These are phyloP conservation scores for Tulasnella calospora DNA, from an alignment of 768 basidiomycete genomes.

Conservation along the genomic window DNA sequence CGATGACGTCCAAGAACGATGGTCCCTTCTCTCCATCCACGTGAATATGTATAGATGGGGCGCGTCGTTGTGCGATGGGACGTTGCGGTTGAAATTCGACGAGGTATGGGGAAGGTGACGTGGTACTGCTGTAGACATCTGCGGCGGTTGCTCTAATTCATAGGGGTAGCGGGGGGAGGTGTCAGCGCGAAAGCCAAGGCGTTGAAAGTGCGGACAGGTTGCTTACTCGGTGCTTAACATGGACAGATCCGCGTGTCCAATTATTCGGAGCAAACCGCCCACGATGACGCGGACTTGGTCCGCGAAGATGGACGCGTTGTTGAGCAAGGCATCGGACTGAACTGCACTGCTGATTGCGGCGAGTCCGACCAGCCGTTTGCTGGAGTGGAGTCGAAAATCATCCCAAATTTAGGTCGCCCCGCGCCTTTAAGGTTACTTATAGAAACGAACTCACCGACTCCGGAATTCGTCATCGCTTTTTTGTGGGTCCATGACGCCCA, in stretches of 20 bases:
- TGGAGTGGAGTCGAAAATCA: constrained; percentile 34
- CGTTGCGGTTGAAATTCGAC: constrained; percentile 72
- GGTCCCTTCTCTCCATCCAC: constrained; percentile 86
- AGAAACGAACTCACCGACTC: constrained; percentile 53
- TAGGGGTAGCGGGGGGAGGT: not conserved
- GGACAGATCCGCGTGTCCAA: constrained; percentile 57
- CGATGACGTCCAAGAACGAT: constrained; percentile 63
- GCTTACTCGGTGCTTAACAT: constrained; percentile 66
- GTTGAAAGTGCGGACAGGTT: not conserved
- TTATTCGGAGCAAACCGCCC: constrained; percentile 61
- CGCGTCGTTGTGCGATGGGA: constrained; percentile 73
- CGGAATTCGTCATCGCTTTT: constrained; percentile 61
- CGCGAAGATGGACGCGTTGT: constrained; percentile 64
- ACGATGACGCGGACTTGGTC: constrained; percentile 66
- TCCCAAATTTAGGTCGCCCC: not conserved
- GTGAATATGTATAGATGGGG: constrained; percentile 84
- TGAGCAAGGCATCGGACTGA: constrained; percentile 78
- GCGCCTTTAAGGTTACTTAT: not conserved
- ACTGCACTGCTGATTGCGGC: constrained; percentile 75
- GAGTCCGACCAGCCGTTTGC: constrained; percentile 79
- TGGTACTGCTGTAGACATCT: constrained; percentile 40
- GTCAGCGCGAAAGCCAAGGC: not conserved
- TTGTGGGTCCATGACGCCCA: constrained; percentile 50
- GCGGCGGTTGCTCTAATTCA: constrained; percentile 52
- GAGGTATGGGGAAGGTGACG: constrained; percentile 64